phyloP scores from a whole-genome alignment of 1,284 basidiomycete species.

The Ceratobasidium sp. region DNA sequence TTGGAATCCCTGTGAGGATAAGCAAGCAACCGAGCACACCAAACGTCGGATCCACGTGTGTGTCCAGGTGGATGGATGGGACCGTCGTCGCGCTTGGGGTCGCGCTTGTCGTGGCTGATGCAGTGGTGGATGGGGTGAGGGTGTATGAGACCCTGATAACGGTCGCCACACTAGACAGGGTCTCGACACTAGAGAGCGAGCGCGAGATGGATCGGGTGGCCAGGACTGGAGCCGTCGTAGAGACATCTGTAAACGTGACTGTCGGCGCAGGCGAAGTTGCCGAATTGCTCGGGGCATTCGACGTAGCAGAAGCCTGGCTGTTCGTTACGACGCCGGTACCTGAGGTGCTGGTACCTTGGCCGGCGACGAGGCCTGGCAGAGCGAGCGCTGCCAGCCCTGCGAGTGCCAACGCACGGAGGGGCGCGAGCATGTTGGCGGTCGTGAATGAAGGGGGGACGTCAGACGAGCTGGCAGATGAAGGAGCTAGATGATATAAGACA shows the following conservation, averaged over 20 bases:
- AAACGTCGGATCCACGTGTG: conserved; percentile 86
- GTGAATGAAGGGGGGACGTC: not conserved
- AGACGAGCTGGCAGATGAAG: not conserved
- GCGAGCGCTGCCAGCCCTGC: conserved; percentile 8
- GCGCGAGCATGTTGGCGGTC: conserved; percentile 9
- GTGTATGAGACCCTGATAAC: conserved; percentile 33
- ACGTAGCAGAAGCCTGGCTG: not conserved
- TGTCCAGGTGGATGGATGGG: conserved; percentile 65
- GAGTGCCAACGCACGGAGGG: not conserved
- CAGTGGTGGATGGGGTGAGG: conserved; percentile 47
- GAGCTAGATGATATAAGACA: not conserved
- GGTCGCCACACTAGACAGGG: conserved; percentile 34
- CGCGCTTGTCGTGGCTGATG: conserved; percentile 56
- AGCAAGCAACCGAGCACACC: conserved; percentile 88
- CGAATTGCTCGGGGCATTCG: not conserved
- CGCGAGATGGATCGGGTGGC: conserved; percentile 25
- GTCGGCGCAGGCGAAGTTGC: not conserved
- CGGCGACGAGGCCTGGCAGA: not conserved
- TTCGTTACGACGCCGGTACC: conserved; percentile 2
- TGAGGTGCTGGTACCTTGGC: not conserved
- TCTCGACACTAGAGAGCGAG: conserved; percentile 11
- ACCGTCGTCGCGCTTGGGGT: conserved; percentile 52
- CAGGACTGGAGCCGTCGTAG: not conserved
- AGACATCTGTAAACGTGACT: conserved; percentile 9
- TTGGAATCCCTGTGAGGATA: conserved; percentile 87